Conservation (phyloP, 176 grass and related monocot genomes). For the Triticum dicoccoides region DNA sequence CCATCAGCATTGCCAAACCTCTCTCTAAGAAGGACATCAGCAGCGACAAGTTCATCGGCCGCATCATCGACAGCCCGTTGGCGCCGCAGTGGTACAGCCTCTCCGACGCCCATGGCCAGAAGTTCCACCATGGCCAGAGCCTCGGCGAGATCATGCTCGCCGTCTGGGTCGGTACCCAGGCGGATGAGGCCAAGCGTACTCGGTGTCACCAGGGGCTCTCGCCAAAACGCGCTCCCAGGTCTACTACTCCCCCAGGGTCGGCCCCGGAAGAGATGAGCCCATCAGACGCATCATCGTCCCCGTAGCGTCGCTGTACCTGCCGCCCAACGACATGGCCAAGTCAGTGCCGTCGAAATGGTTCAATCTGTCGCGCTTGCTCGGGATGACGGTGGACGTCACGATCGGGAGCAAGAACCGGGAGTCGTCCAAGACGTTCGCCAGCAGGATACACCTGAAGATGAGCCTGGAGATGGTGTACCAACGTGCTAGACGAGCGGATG, state of each 20-base stretch:
- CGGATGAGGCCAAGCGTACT: conserved; percentile 37
- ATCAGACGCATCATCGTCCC: conserved; percentile 43
- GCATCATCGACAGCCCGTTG: too few relatives aligned
- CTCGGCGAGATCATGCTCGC: too few relatives aligned
- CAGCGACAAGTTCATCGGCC: too few relatives aligned
- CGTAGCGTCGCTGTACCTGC: conserved; percentile 13
- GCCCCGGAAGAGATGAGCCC: conserved; percentile 31
- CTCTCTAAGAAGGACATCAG: too few relatives aligned
- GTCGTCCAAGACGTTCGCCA: not conserved
- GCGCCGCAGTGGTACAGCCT: too few relatives aligned
- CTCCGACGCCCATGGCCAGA: too few relatives aligned
- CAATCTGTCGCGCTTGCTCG: conserved; percentile 3
- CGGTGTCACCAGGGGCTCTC: conserved; percentile 17
- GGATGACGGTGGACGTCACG: not conserved
- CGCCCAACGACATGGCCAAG: conserved; percentile 53
- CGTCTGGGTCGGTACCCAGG: too few relatives aligned
- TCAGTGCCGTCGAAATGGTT: conserved; percentile 53
- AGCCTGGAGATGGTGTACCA: not conserved
- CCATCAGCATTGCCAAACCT: too few relatives aligned
- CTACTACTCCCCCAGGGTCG: conserved; percentile 69
- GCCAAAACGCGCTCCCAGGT: conserved; percentile 55
- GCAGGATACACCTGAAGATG: not conserved
- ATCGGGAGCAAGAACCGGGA: not conserved
- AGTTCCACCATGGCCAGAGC: too few relatives aligned
- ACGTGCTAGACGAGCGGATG: not conserved